phyloP scores from a whole-genome alignment of 306 rosid species.

The Castanea sativa region DNA sequence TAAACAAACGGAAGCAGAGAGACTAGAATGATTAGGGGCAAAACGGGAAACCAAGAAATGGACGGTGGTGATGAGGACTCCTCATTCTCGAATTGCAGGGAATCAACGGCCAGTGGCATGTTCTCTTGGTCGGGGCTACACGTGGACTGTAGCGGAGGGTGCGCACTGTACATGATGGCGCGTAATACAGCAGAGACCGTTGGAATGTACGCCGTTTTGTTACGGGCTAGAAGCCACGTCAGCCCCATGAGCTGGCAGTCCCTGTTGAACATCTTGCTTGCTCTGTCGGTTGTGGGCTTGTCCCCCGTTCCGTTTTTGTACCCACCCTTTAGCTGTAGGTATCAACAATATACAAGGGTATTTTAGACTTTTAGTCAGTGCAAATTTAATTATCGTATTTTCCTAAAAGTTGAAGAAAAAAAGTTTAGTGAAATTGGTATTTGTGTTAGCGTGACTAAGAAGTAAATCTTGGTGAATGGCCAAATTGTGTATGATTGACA shows the following conservation, averaged over 20 bases:
- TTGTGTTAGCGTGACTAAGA: too few relatives aligned
- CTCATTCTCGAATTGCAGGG: slow-evolving; percentile 64
- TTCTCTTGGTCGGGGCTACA: slow-evolving; percentile 98
- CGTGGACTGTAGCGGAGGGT: slow-evolving; percentile 59
- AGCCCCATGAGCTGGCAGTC: slow-evolving; percentile 98
- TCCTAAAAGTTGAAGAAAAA: too few relatives aligned
- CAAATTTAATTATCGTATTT: background rate
- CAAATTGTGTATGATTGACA: too few relatives aligned
- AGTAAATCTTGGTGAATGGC: too few relatives aligned
- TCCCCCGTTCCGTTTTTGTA: slow-evolving; percentile 48
- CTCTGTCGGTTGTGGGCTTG: slow-evolving; percentile 44
- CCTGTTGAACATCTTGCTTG: slow-evolving; percentile 74
- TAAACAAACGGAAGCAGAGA: slow-evolving; percentile 27
- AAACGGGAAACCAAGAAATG: slow-evolving; percentile 28
- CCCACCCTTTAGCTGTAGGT: slow-evolving; percentile 52
- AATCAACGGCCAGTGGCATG: slow-evolving; percentile 99
- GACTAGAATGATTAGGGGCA: slow-evolving; percentile 42
- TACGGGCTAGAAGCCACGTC: slow-evolving; percentile 82
- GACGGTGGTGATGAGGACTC: slow-evolving; percentile 41
- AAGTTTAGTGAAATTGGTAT: background rate
- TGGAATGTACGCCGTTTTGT: slow-evolving; percentile 91
- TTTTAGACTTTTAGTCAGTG: background rate
- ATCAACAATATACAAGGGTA: background rate
- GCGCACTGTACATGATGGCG: slow-evolving; percentile 91
- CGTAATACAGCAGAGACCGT: slow-evolving; percentile 96